These are phyloP conservation scores for Arthroderma uncinatum DNA, from an alignment of 2,329 filamentous ascomycete genomes.

Conservation along the genomic window DNA sequence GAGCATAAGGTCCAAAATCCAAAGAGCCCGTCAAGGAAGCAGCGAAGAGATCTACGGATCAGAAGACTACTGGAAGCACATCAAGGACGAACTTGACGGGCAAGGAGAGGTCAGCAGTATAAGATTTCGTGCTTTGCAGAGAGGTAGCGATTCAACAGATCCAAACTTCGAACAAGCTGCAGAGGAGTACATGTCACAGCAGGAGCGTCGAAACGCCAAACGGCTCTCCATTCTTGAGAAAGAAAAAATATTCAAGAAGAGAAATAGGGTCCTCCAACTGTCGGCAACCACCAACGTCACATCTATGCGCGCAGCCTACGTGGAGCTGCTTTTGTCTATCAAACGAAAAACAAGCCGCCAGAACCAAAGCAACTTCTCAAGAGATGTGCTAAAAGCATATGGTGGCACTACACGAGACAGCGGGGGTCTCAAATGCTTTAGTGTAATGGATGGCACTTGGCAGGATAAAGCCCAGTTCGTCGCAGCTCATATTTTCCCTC, in stretches of 20 bases:
- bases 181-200: neutral
- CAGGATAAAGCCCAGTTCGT: neutral
- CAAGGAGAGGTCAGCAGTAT: neutral
- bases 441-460: neutral
- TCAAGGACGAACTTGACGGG: neutral
- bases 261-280: too few species aligned
- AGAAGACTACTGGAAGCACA: neutral
- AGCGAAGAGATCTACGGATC: neutral
- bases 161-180: neutral
- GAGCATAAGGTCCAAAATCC: neutral
- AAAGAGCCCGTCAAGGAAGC: neutral
- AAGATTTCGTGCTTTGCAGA: neutral
- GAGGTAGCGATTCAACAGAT: neutral
- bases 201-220: neutral
- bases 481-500: slow-evolving; percentile 12
- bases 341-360: neutral
- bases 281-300: slow-evolving; percentile 17
- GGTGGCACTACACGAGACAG: neutral
- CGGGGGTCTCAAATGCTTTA: neutral
- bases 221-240: neutral
- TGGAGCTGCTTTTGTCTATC: neutral
- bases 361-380: neutral
- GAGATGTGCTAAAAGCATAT: neutral
- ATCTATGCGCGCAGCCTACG: slow-evolving; percentile 15
- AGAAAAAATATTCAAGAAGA: slow-evolving; percentile 5